Conservation (phyloP, 345 rosid genomes). For the Citrus medica region DNA sequence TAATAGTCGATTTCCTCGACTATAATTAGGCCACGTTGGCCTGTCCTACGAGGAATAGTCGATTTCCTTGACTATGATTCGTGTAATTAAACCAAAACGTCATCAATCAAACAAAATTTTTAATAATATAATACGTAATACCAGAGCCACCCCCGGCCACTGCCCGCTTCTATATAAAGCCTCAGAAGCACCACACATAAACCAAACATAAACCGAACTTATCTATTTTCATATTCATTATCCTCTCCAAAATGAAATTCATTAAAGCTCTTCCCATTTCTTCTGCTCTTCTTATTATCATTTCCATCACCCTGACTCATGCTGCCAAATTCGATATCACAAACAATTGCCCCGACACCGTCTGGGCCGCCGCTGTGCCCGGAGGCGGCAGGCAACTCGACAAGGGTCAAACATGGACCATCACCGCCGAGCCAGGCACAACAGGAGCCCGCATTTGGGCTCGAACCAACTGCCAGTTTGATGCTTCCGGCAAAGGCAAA, state of each 20-base stretch:
- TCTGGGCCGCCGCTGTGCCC: slow-evolving; percentile 52
- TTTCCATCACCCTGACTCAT: slow-evolving; percentile 5
- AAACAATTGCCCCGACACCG: slow-evolving; percentile 36
- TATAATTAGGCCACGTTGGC: neutral
- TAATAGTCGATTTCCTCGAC: neutral
- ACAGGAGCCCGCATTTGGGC: slow-evolving; percentile 28
- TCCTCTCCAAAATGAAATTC: neutral
- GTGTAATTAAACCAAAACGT: neutral
- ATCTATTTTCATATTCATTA: no score
- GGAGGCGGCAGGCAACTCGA: slow-evolving; percentile 35
- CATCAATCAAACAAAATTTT: neutral
- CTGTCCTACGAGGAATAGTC: neutral
- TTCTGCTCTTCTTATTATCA: slow-evolving; percentile 4
- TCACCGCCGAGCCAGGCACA: slow-evolving; percentile 19
- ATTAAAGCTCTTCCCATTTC: neutral
- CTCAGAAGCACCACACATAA: neutral
- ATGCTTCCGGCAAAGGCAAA: slow-evolving; percentile 8
- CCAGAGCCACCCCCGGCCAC: neutral
- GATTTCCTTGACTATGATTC: neutral
- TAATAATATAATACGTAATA: neutral
- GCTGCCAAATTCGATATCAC: slow-evolving; percentile 41
- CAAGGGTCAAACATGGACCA: slow-evolving; percentile 26
- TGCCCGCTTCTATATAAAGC: neutral
- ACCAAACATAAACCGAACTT: no score
- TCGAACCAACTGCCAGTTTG: slow-evolving; percentile 17